These are phyloP conservation scores for Echinosophora koreensis DNA, from an alignment of 306 rosid genomes.

Conservation along the genomic window DNA sequence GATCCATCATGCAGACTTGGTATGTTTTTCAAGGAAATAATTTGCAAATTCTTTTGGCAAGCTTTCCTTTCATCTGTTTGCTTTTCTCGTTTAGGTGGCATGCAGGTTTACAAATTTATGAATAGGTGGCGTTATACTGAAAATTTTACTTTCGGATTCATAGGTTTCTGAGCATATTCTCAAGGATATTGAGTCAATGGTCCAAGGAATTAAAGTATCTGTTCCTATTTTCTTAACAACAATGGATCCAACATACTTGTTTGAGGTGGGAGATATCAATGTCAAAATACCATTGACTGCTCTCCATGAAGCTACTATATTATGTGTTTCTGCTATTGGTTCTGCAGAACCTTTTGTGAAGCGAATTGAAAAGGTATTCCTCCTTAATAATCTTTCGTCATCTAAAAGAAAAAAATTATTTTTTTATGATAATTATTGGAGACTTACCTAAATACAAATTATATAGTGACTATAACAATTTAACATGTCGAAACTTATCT, in stretches of 20 bases:
- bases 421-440: not conserved
- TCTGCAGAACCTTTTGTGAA: slow-evolving; percentile 83
- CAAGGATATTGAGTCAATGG: slow-evolving; percentile 55
- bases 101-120: slow-evolving; percentile 15
- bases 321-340: slow-evolving; percentile 89
- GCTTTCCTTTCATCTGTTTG: slow-evolving; percentile 28
- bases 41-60: not conserved
- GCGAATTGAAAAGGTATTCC: slow-evolving; percentile 72
- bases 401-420: no score
- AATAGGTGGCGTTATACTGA: slow-evolving; percentile 30
- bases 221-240: slow-evolving; percentile 73
- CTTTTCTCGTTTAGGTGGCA: slow-evolving; percentile 8
- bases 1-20: slow-evolving; percentile 87
- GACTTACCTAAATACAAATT: slow-evolving; percentile 4
- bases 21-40: slow-evolving; percentile 42
- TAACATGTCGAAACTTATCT: not conserved
- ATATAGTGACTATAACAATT: not conserved
- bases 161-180: slow-evolving; percentile 72
- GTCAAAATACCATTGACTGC: no score
- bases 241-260: slow-evolving; percentile 80
- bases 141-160: slow-evolving; percentile 46
- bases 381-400: slow-evolving; percentile 8
- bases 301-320: no score
- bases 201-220: slow-evolving; percentile 57
- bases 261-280: no score